Evolutionary conservation across 73 alveolate species (phyloP), one percentile per base, ranked within the genome.

Genomic region (Paraurostyla sp.): DNA sequence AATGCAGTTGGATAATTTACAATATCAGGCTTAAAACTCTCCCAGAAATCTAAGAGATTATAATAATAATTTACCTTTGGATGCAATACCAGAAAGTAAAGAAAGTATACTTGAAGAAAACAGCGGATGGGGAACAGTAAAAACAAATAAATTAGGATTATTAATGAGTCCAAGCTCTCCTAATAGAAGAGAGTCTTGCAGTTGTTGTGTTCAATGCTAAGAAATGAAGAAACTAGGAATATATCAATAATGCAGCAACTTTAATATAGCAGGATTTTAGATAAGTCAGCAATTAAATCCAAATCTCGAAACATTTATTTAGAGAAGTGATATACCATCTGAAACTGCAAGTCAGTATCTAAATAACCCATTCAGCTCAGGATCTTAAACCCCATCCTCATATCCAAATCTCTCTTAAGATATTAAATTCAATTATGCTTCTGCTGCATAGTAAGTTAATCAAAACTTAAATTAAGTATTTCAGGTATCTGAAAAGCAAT

Each of bases 41-140:
- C 82, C 82, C 4, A 65, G 58, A 69, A 69, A 36, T 23, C 7
- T 9, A 27, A n/a, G 71, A 46, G 71, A 73, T 45, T 73, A 73
- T 36, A 73, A 43, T n/a, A n/a, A n/a, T 25, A 48, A 73, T 25
- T 73, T 73, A 73, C 86, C 86, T 13, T 35, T 73, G 3, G 86
- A 68, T 9, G 45, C 86, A 23, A 73, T 73, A 16, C 86, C 86
- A n/a, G 86, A 73, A 73, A 48, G 71, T 45, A 73, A 73, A 73
- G 86, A 73, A 33, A 73, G 86, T 73, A 73, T 73, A 25, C 20
- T 73, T 6, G 86, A 73, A 45, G 86, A 73, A 46, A 48, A 73
- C 30, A 73, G 86, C 30, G 71, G 71, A 23, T 48, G 65, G 65
- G 86, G 86, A 2, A 73, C 86, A 15, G 86, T 49, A 25, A 45